Base-by-base conservation (phyloP, 2,329 filamentous ascomycete species). In the Sphaceloma murrayae region DNA sequence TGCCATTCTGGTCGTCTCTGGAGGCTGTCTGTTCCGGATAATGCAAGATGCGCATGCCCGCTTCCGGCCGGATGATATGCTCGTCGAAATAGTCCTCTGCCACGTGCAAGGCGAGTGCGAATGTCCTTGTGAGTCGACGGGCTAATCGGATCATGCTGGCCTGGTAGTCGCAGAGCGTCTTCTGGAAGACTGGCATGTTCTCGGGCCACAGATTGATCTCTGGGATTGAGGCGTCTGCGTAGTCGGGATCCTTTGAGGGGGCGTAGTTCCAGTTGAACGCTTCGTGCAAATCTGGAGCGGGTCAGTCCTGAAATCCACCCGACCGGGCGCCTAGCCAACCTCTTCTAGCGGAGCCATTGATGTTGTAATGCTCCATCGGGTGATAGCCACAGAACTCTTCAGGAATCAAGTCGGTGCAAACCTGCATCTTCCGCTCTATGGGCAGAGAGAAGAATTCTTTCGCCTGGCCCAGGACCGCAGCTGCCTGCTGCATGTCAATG, bases 271-370 rank as follows among this genome's bases (percentile, higher is more conserved):
- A 56, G 39, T 56, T 58, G 46, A 53, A 58, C 10, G 55, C 54
- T 46, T 54, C 50, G n/a, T 56, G 54, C 13, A 58, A 57, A 1
- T 53, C 46, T 11, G 57, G 55, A 1, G 45, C 22, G 29, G 19
- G 14, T 47, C 42, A 43, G 26, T 47, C 64, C 66, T 57, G 78
- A 73, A 22, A 71, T 67, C 36, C 68, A 58, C 49, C 75, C n/a
- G n/a, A n/a, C n/a, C n/a, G n/a, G n/a, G n/a, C n/a, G n/a, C n/a
- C n/a, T n/a, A n/a, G n/a, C n/a, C n/a, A 52, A 56, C 55, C 75
- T 49, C 65, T 53, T 17, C 64, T 65, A 54, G 74, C 72, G 26
- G 61, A 63, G 0, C 66, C 66, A 47, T 73, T 75, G 1, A 40
- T 40, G 24, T 40, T 40, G 36, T 40, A 40, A n/a, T 40, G 36